Evolutionary conservation across 345 rosid species (phyloP).

Genomic region (Physaria fendleri): DNA sequence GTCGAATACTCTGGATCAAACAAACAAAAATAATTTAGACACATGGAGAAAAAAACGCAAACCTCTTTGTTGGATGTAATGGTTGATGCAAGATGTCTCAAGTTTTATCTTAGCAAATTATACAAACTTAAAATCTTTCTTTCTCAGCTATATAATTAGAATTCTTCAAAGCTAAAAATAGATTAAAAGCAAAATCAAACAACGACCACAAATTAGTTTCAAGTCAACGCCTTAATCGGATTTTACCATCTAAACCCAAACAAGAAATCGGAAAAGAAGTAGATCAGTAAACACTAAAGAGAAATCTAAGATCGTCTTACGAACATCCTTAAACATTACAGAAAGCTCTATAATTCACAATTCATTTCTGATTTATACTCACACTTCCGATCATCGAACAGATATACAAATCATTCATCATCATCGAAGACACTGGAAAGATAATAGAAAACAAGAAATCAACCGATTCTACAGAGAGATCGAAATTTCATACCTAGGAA

Average conservation of each 20-base stretch:
- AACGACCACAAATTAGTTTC: slow-evolving; percentile 22
- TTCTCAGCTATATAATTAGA: slow-evolving; percentile 20
- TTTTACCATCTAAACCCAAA: slow-evolving; percentile 8
- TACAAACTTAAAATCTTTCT: neutral
- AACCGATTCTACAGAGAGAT: slow-evolving; percentile 5
- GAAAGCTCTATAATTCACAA: neutral
- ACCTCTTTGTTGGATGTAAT: slow-evolving; percentile 10
- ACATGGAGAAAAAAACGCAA: neutral
- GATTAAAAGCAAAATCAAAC: slow-evolving; percentile 17
- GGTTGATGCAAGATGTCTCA: neutral
- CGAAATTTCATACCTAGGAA: slow-evolving; percentile 8
- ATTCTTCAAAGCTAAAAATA: slow-evolving; percentile 17
- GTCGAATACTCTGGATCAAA: neutral
- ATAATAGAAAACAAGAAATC: neutral
- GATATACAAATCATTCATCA: neutral
- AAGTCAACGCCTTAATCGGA: slow-evolving; percentile 24
- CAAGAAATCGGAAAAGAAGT: neutral
- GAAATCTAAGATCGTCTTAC: neutral
- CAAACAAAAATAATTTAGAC: neutral
- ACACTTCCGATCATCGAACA: neutral
- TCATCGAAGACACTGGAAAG: neutral
- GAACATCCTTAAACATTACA: neutral
- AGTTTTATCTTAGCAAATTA: neutral
- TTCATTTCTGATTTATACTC: neutral
- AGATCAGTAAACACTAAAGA: neutral